Evolutionary conservation across 805 yeast species (phyloP).

Genomic region (Saccharomycopsis fermentans): DNA sequence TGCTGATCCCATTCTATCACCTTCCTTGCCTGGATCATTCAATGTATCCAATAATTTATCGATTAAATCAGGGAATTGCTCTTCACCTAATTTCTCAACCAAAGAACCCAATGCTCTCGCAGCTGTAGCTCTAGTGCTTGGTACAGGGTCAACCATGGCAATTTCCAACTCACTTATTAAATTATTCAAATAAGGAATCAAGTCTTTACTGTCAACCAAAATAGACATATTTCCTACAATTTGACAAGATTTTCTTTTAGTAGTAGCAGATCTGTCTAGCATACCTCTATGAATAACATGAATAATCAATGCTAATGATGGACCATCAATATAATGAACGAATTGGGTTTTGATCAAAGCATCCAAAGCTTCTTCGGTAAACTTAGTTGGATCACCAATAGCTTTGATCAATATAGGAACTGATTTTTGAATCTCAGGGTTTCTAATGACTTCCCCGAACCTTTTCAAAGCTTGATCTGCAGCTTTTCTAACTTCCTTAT

Average conservation of each 20-base stretch:
- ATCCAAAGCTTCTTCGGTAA: constrained; percentile 82
- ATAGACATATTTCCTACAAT: constrained; percentile 99
- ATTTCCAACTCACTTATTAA: constrained; percentile 75
- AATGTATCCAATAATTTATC: constrained; percentile 69
- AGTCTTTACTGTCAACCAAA: constrained; percentile 79
- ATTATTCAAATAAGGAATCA: constrained; percentile 70
- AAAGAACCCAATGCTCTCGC: constrained; percentile 94
- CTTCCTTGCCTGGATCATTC: constrained; percentile 66
- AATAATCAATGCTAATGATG: constrained; percentile 88
- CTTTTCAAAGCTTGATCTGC: constrained; percentile 82
- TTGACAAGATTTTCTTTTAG: constrained; percentile 90
- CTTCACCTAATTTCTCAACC: constrained; percentile 95
- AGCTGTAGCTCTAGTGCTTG: constrained; percentile 93
- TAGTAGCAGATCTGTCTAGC: constrained; percentile 86
- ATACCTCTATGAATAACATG: constrained; percentile 95
- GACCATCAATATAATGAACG: constrained; percentile 96
- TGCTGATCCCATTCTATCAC: constrained; percentile 94
- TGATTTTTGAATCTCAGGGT: constrained; percentile 89
- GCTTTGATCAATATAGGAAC: constrained; percentile 86
- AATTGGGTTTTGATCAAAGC: constrained; percentile 82
- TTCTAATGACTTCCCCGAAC: constrained; percentile 94
- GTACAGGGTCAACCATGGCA: constrained; percentile 98
- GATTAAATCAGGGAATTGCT: constrained; percentile 83
- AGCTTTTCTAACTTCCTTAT: constrained; percentile 92
- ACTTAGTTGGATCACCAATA: constrained; percentile 88